A percentile compares a stretch with the other conserved stretches of the same genome.
These are phyloP conservation scores for Teunomyces pallodes DNA, from an alignment of 805 yeast species.

Conservation along the genomic window DNA sequence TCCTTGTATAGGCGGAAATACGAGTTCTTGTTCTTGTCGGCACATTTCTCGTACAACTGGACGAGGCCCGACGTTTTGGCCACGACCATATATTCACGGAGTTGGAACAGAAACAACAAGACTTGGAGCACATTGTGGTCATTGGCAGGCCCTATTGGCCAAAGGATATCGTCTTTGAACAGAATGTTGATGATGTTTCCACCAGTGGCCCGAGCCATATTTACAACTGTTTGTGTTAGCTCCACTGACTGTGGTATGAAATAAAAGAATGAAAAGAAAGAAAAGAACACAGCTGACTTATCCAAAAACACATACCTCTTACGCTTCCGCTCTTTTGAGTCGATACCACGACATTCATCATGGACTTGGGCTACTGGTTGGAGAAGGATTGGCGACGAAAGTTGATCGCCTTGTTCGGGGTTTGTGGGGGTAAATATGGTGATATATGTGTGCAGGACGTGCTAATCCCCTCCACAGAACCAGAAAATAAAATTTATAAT, in stretches of 20 bases:
- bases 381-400: not conserved
- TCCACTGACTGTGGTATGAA: not conserved
- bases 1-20: conserved; percentile 27
- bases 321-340: conserved; percentile 14
- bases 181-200: conserved; percentile 7
- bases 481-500: too few species aligned
- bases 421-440: conserved; percentile 2
- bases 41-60: conserved; percentile 24
- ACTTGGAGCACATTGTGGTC: conserved; percentile 21
- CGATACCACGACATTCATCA: conserved; percentile 14
- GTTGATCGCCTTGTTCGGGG: not conserved
- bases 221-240: conserved; percentile 18
- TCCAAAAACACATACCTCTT: conserved; percentile 15
- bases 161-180: conserved; percentile 15
- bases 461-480: too few species aligned
- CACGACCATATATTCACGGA: conserved; percentile 20
- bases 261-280: too few species aligned
- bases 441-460: not conserved
- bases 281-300: not conserved
- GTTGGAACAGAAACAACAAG: conserved; percentile 17
- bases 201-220: conserved; percentile 10
- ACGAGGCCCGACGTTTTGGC: conserved; percentile 27
- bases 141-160: conserved; percentile 11
- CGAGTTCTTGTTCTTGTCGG: conserved; percentile 1
- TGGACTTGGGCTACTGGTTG: conserved; percentile 1